Conservation (phyloP, 176 grass and related monocot genomes). For the Aegilops bicornis region DNA sequence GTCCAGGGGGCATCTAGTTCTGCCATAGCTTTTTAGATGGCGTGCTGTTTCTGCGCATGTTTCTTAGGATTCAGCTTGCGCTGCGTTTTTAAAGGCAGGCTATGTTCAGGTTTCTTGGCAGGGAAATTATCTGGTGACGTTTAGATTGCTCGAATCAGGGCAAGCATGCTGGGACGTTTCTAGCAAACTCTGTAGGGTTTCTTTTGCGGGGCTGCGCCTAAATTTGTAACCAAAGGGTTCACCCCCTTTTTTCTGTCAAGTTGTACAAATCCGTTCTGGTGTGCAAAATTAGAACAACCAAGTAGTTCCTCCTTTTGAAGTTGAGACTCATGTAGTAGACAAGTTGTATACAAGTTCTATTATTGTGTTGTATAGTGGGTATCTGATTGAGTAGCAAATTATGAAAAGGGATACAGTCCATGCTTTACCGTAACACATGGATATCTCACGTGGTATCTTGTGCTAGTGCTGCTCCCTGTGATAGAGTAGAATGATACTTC, state of each 20-base stretch:
- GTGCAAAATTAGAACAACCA: background rate
- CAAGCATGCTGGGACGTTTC: too few relatives aligned
- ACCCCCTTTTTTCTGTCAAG: too few relatives aligned
- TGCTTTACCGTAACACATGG: background rate
- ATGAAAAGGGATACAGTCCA: background rate
- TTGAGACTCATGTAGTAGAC: background rate
- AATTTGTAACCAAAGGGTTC: too few relatives aligned
- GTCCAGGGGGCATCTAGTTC: too few relatives aligned
- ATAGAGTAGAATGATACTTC: background rate
- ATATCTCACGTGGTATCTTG: background rate
- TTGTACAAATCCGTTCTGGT: background rate
- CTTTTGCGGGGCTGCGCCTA: too few relatives aligned
- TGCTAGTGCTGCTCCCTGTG: background rate
- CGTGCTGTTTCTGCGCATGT: too few relatives aligned
- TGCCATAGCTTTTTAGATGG: too few relatives aligned
- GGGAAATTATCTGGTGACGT: background rate
- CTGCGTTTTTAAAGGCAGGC: too few relatives aligned
- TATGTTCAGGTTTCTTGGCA: too few relatives aligned
- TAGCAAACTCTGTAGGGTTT: too few relatives aligned
- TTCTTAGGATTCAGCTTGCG: too few relatives aligned
- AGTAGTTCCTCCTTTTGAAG: background rate
- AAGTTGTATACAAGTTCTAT: too few relatives aligned
- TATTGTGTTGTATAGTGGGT: background rate
- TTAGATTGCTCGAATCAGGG: background rate
- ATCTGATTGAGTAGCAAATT: background rate